phyloP scores from a whole-genome alignment of 306 rosid species.

The Echinosophora koreensis region DNA sequence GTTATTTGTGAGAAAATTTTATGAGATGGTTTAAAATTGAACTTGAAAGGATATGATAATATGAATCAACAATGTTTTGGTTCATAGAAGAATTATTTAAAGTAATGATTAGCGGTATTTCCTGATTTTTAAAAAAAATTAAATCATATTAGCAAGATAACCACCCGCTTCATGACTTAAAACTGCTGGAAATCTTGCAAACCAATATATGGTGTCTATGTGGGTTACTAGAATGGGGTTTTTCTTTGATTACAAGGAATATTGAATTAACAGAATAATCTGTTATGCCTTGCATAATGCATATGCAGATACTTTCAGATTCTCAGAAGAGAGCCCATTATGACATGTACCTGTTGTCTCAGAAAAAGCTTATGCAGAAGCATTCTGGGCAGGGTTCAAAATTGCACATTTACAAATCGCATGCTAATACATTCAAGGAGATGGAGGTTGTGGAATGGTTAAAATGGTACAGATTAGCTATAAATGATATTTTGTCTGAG shows the following conservation, averaged over 20 bases:
- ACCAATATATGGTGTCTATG: background rate
- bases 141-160: conserved; percentile 26
- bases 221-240: conserved; percentile 39
- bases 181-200: conserved; percentile 41
- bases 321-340: conserved; percentile 79
- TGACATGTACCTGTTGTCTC: conserved; percentile 73
- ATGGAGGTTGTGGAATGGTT: conserved; percentile 98
- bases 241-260: conserved; percentile 48
- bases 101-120: background rate
- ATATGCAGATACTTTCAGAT: conserved; percentile 89
- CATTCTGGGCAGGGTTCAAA: conserved; percentile 52
- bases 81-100: conserved; percentile 21
- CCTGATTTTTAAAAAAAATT: too few species aligned
- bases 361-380: conserved; percentile 67
- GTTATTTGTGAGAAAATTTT: background rate
- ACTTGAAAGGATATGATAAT: conserved; percentile 28
- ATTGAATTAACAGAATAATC: conserved; percentile 50
- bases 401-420: conserved; percentile 56
- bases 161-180: conserved; percentile 16
- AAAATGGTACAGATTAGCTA: conserved; percentile 80
- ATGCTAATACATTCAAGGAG: conserved; percentile 58
- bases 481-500: conserved; percentile 75
- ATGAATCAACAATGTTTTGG: background rate
- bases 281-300: conserved; percentile 54
- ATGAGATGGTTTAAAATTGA: conserved; percentile 15